Evolutionary conservation across 306 rosid genomes (phyloP).

Genomic region (Spatholobus suberectus): DNA sequence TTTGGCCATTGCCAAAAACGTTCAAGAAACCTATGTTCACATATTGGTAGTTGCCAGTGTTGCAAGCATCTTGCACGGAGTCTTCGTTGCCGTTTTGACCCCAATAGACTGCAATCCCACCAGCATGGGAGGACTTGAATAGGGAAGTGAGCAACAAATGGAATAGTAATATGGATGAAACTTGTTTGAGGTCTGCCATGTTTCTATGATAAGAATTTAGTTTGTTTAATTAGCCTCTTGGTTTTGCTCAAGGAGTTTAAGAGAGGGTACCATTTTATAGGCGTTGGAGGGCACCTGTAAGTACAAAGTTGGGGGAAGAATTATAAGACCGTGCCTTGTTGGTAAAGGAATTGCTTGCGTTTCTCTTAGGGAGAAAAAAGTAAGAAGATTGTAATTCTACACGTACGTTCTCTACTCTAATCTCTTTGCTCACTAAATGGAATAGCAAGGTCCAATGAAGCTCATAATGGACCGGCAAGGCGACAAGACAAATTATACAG

Average conservation of each 20-base stretch:
- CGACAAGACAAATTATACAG: too few relatives aligned
- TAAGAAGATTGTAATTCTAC: neutral
- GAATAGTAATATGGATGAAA: constrained; percentile 19
- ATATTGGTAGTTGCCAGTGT: constrained; percentile 64
- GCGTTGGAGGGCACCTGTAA: constrained; percentile 13
- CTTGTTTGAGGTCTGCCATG: constrained; percentile 53
- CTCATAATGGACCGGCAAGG: too few relatives aligned
- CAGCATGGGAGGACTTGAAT: constrained; percentile 43
- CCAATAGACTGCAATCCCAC: constrained; percentile 65
- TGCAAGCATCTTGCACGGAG: constrained; percentile 56
- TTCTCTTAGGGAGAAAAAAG: neutral
- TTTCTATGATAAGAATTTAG: neutral
- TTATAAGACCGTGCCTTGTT: constrained; percentile 17
- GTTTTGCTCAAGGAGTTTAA: neutral
- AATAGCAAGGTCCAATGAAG: too few relatives aligned
- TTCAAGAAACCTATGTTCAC: constrained; percentile 67
- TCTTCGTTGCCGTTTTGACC: constrained; percentile 63
- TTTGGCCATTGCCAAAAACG: constrained; percentile 56
- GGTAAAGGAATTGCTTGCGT: constrained; percentile 17
- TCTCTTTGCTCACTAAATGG: neutral
- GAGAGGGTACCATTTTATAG: constrained; percentile 21
- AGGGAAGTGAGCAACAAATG: constrained; percentile 45
- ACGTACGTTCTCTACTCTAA: neutral
- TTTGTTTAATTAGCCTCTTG: neutral
- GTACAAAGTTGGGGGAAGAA: constrained; percentile 21